Conservation (phyloP, 768 basidiomycete genomes). For the Tylopilus balloui region DNA sequence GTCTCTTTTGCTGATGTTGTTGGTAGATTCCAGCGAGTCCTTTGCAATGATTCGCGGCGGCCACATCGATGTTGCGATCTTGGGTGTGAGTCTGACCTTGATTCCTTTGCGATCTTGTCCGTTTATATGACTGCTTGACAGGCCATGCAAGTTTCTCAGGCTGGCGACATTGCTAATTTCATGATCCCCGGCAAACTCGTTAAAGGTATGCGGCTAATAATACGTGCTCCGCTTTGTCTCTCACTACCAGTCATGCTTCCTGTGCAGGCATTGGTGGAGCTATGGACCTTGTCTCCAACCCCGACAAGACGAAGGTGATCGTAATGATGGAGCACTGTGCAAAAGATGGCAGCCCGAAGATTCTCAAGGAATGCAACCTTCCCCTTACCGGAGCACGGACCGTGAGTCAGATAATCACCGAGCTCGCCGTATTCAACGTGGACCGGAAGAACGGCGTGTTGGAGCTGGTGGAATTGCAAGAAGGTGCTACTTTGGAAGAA, state of each 20-base stretch:
- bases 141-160: constrained; percentile 94
- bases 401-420: constrained; percentile 90
- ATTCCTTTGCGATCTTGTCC: background rate
- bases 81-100: constrained; percentile 58
- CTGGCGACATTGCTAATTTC: constrained; percentile 94
- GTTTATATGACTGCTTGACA: constrained; percentile 26
- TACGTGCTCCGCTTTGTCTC: background rate
- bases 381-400: constrained; percentile 86
- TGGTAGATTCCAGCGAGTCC: constrained; percentile 76
- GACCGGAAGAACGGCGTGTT: constrained; percentile 71
- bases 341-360: constrained; percentile 87
- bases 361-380: constrained; percentile 73
- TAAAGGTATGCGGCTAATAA: constrained; percentile 47
- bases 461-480: constrained; percentile 76
- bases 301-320: constrained; percentile 90
- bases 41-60: constrained; percentile 98
- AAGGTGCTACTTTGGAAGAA: constrained; percentile 79
- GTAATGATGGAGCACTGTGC: constrained; percentile 88
- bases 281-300: constrained; percentile 96
- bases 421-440: constrained; percentile 86
- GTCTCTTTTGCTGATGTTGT: background rate
- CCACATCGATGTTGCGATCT: constrained; percentile 89
- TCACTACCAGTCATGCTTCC: constrained; percentile 2
- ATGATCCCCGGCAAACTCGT: constrained; percentile 97
- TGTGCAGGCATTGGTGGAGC: constrained; percentile 84